A percentile compares a stretch with the other conserved stretches of the same genome.
Evolutionary conservation across 2,329 filamentous ascomycete genomes (phyloP).

Genomic region (Huntiella abstrusa): DNA sequence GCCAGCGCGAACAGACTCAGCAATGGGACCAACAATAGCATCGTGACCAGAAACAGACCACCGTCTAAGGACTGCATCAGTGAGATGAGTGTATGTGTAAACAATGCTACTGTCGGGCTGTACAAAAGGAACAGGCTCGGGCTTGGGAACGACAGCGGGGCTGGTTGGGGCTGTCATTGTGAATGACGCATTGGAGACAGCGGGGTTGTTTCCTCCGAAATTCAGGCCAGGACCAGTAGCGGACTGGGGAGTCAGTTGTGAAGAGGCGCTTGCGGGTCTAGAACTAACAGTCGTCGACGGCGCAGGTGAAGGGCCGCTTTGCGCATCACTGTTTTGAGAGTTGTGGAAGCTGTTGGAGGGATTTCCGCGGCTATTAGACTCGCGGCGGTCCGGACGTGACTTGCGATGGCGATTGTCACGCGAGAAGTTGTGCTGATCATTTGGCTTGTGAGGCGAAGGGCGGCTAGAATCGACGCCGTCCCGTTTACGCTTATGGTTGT

Average conservation of each 20-base stretch:
- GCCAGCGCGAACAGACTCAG: slow-evolving; percentile 45
- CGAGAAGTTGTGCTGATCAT: slow-evolving; percentile 34
- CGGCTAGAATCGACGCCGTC: slow-evolving; percentile 25
- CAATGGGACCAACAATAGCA: slow-evolving; percentile 45
- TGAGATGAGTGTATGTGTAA: slow-evolving; percentile 30
- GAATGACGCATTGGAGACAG: slow-evolving; percentile 11
- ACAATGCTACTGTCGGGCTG: slow-evolving; percentile 3
- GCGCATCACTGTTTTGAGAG: slow-evolving; percentile 1
- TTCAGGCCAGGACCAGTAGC: neutral
- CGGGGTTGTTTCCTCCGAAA: slow-evolving; percentile 8
- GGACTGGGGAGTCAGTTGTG: slow-evolving; percentile 4
- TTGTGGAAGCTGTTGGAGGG: neutral
- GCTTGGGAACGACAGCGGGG: neutral
- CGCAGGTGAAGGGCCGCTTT: slow-evolving; percentile 4
- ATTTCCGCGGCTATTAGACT: slow-evolving; percentile 25
- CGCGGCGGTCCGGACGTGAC: slow-evolving; percentile 31
- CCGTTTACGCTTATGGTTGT: slow-evolving; percentile 40
- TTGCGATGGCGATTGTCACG: slow-evolving; percentile 33
- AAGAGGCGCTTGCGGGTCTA: slow-evolving; percentile 10
- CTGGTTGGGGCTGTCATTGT: neutral
- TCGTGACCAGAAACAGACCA: slow-evolving; percentile 54
- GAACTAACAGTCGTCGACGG: slow-evolving; percentile 8
- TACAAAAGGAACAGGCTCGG: slow-evolving; percentile 1
- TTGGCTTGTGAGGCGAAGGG: slow-evolving; percentile 44
- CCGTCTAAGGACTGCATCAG: slow-evolving; percentile 42